Conservation (phyloP, 345 rosid genomes). For the Citrus cavaleriei region DNA sequence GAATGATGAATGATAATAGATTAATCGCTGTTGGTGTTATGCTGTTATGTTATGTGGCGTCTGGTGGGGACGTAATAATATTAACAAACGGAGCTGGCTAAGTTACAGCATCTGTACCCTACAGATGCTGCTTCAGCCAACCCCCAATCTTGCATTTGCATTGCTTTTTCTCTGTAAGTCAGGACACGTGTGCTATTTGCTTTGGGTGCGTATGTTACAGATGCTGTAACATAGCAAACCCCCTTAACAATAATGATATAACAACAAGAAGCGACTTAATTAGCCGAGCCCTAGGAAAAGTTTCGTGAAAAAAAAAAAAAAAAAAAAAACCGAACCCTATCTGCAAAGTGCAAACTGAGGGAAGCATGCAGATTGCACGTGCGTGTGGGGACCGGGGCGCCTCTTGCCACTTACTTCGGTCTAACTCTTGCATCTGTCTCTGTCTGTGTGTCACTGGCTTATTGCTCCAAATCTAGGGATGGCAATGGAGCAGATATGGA, state of each 20-base stretch:
- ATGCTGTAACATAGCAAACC: too few species aligned
- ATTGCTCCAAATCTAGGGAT: too few species aligned
- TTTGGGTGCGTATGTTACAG: too few species aligned
- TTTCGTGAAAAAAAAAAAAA: background rate
- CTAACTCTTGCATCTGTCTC: background rate
- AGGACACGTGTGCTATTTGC: too few species aligned
- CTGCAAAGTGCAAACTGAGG: background rate
- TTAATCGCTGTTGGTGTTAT: background rate
- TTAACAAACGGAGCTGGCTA: too few species aligned
- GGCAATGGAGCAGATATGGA: too few species aligned
- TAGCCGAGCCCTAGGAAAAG: conserved; percentile 1
- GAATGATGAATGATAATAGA: background rate
- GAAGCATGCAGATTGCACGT: conserved; percentile 20
- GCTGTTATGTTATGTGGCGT: background rate
- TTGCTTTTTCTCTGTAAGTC: too few species aligned
- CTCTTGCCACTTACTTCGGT: background rate
- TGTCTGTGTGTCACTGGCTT: background rate
- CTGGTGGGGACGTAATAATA: background rate
- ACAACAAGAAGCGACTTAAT: too few species aligned
- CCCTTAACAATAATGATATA: too few species aligned
- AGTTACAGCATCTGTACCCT: too few species aligned
- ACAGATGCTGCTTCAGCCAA: too few species aligned
- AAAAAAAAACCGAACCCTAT: background rate
- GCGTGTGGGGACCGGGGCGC: background rate
- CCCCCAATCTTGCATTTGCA: too few species aligned